Evolutionary conservation across 2,329 filamentous ascomycete species (phyloP), one percentile per base, ranked within the genome.

Genomic region (Aspergillus sp.): DNA sequence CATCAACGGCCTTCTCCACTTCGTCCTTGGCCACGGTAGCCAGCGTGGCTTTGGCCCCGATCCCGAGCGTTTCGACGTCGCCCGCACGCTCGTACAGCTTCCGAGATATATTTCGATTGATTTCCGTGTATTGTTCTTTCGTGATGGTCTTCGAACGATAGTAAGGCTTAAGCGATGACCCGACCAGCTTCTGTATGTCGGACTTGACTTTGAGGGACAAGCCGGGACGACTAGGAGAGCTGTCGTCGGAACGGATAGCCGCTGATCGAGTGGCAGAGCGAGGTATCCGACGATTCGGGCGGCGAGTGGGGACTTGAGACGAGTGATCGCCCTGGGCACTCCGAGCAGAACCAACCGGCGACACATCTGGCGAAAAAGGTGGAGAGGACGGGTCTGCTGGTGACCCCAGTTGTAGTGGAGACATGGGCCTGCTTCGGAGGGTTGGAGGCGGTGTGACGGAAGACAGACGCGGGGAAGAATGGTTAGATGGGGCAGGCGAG

Each of bases 41-140:
- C 84, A 92, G 92, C 51, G 83, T 84, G 64, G 84, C 85, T 59
- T 87, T 85, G 58, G 86, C 85, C 27, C 86, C 84, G 21, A 89
- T 83, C 69, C 90, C 85, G 30, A 95, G 82, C 23, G 81, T 77
- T 19, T 82, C 77, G 13, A 82, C 81, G 39, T 82, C 81, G 5
- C 82, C 82, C 25, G 86, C 83, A 50, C 81, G 80, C 32, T 88
- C 92, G 77, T 99, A 99, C 60, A 99, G 81, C 78, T 89, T 90
- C 60, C 92, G 89, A 44, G 92, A 97, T 36, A 98, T 88, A 62
- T 90, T 89, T 63, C 92, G 88, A 73, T 98, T 98, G 77, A 98
- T 96, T 59, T 87, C 87, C 2, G 91, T 94, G 75, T 96, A 99
- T 75, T 97, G 90, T 61, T 96, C 91, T 67, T 92, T 91, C 17